Evolutionary conservation across 257 asterid species (phyloP).

Genomic region (Phtheirospermum japonicum): DNA sequence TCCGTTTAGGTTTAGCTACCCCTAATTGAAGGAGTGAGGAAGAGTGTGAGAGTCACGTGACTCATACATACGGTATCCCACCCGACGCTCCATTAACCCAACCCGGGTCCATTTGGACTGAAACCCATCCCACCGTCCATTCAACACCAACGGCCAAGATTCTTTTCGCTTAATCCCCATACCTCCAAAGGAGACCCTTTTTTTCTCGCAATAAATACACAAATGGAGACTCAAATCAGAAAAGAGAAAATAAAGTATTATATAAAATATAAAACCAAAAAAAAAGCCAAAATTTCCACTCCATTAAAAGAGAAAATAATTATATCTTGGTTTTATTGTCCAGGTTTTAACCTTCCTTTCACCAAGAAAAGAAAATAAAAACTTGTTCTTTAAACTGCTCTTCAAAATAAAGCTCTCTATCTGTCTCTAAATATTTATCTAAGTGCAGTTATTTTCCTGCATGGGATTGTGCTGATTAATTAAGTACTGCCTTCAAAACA

Average conservation of each 20-base stretch:
- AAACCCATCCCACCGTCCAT: too few relatives aligned
- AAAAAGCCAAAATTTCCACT: not conserved
- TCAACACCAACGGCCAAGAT: too few relatives aligned
- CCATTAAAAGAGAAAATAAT: not conserved
- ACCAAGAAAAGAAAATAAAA: slow-evolving; percentile 1
- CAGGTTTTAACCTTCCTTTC: not conserved
- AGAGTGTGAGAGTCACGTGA: too few relatives aligned
- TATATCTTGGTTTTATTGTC: not conserved
- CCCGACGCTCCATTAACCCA: too few relatives aligned
- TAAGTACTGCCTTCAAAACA: slow-evolving; percentile 17
- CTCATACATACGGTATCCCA: too few relatives aligned
- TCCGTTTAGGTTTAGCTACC: too few relatives aligned
- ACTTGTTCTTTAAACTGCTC: slow-evolving; percentile 11
- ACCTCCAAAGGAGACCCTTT: too few relatives aligned
- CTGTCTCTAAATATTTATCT: not conserved
- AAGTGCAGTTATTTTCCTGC: slow-evolving; percentile 9
- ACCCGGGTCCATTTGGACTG: too few relatives aligned
- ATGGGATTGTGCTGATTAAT: slow-evolving; percentile 31
- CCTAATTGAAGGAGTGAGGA: too few relatives aligned
- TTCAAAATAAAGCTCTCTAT: slow-evolving; percentile 1
- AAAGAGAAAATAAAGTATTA: not conserved
- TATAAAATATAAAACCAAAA: not conserved
- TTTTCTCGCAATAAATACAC: too few relatives aligned
- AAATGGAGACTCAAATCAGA: too few relatives aligned
- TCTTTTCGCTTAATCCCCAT: too few relatives aligned